Evolutionary conservation across 2,329 filamentous ascomycete species (phyloP).

Genomic region (Sporothrix protearum): DNA sequence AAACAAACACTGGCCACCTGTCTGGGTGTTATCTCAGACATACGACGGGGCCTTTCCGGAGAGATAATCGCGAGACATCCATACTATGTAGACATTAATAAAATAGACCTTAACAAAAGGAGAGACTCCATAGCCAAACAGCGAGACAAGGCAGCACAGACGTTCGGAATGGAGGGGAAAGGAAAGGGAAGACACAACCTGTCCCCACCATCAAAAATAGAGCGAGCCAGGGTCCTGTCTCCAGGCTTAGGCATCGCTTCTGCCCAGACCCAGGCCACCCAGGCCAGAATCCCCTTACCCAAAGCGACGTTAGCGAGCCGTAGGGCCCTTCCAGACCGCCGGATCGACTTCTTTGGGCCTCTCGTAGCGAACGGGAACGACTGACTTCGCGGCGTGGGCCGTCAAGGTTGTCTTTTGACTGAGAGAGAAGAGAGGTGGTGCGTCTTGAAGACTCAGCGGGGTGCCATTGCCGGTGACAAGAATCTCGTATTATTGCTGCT

Average conservation of each 20-base stretch:
- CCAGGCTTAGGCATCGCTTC: background rate
- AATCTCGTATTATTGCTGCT: background rate
- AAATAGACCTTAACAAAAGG: background rate
- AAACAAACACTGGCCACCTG: background rate
- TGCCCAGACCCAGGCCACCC: background rate
- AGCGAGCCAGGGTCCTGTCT: background rate
- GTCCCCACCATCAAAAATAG: background rate
- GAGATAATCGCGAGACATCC: conserved; percentile 10
- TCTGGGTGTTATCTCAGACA: background rate
- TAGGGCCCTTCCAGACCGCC: conserved; percentile 1
- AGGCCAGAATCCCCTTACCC: background rate
- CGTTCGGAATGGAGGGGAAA: background rate
- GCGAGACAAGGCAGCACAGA: conserved; percentile 1
- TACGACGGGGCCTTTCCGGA: background rate
- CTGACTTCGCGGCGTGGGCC: background rate
- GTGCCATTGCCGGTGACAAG: background rate
- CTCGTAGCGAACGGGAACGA: background rate
- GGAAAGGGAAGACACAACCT: background rate
- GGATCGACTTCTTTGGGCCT: background rate
- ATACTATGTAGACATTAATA: conserved; percentile 2
- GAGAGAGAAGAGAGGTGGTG: background rate
- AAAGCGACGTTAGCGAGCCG: background rate
- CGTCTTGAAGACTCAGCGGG: background rate
- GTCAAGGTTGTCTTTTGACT: background rate
- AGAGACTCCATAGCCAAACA: background rate